Conservation (phyloP, 495 filamentous ascomycete species). For the Aspergillus avenaceus region DNA sequence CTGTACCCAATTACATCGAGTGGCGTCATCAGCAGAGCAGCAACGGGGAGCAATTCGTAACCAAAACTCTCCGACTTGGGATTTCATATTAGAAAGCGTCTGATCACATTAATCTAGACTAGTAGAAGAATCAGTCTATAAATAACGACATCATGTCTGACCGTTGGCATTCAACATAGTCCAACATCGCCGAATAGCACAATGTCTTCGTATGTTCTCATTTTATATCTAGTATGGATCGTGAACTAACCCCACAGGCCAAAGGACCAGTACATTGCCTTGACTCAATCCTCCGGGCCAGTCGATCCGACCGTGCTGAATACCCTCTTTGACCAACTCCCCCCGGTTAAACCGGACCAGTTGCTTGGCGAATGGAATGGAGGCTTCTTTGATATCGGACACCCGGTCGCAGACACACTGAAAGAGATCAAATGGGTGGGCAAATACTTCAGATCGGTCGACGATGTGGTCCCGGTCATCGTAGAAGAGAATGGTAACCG, state of each 20-base stretch:
- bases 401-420: conserved; percentile 15
- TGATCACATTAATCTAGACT: no score
- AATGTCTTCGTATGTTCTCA: neutral
- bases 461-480: conserved; percentile 22
- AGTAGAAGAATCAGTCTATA: no score
- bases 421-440: conserved; percentile 20
- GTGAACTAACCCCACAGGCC: neutral
- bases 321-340: conserved; percentile 9
- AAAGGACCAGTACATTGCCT: neutral
- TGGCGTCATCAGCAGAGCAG: no score
- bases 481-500: conserved; percentile 17
- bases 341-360: conserved; percentile 14
- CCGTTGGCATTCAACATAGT: no score
- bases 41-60: no score
- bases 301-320: neutral
- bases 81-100: no score
- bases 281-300: neutral
- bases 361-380: conserved; percentile 26
- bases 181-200: no score
- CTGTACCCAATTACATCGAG: no score
- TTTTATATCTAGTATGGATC: neutral
- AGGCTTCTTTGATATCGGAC: conserved; percentile 17
- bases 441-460: conserved; percentile 13
- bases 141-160: no score
- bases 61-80: no score